Base-by-base conservation (phyloP, 306 rosid genomes). In the Leucaena leucocephala region DNA sequence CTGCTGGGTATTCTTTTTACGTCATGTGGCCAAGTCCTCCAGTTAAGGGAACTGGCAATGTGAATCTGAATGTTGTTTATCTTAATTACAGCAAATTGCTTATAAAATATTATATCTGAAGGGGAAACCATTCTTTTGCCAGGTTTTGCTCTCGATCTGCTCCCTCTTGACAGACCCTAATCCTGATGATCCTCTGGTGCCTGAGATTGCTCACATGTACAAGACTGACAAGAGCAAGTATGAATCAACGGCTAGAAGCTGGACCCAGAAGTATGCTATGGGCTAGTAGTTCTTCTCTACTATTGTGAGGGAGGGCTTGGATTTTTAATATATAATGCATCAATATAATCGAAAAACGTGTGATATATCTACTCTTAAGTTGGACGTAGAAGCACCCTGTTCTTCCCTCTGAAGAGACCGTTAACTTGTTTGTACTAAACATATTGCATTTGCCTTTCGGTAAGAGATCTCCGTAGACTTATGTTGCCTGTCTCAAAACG, bases 241-340 rank as follows among this genome's bases (percentile, higher is more conserved):
- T 52, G 96, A 91, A 81, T 83, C 93, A 63, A 91, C 93, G 2
- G 93, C 96, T 4, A 88, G 93, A 86, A 89, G 96, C 93, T 89
- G 91, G 96, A 89, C 96, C 72, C 91, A 91, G 86, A 91, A 91
- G 87, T 88, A 91, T 78, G 93, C 90, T 42, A 88, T 88, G 95
- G 95, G 95, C 40, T 88, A 86, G 78, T 27, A 27, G 27, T 27
- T 27, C 27, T 69, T 46, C 27, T 58, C n/a, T 64, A 78, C 78
- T 27, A 21, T 50, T 42, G 71, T 58, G 80, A 80, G 52, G 68
- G 55, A 74, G 70, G 73, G 84, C 39, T 58, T 55, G 68, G 48
- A 0, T 2, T 27, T 44, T 72, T 70, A 63, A 80, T 13, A 48
- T 57, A 46, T n/a, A 3, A 22, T 63, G 5, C 12, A 16, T 63